phyloP scores from a whole-genome alignment of 2,329 filamentous ascomycete species.

The Trichoderma oligosporum region DNA sequence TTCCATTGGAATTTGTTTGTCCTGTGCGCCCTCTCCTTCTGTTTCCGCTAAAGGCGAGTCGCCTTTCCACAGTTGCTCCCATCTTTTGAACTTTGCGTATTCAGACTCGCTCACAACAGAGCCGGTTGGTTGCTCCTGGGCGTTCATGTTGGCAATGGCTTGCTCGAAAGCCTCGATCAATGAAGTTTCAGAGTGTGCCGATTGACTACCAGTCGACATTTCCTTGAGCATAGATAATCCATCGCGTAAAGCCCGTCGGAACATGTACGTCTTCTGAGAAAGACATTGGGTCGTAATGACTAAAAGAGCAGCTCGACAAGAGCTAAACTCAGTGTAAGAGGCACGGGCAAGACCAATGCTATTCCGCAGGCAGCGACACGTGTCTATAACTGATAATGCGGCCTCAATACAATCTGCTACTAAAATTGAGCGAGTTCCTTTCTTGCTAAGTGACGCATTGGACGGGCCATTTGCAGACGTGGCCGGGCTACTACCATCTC shows the following conservation, averaged over 20 bases:
- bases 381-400: constrained; percentile 47
- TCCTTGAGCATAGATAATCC: constrained; percentile 50
- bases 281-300: constrained; percentile 43
- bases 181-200: constrained; percentile 50
- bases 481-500: constrained; percentile 32
- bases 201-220: constrained; percentile 51
- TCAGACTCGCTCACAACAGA: constrained; percentile 42
- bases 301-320: constrained; percentile 51
- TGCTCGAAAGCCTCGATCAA: constrained; percentile 51
- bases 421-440: constrained; percentile 38
- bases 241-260: constrained; percentile 45
- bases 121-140: constrained; percentile 34
- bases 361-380: constrained; percentile 47
- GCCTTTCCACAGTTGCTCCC: constrained; percentile 49
- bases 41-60: constrained; percentile 30
- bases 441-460: constrained; percentile 27
- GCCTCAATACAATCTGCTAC: constrained; percentile 52
- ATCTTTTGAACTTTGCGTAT: constrained; percentile 49
- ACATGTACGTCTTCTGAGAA: constrained; percentile 36
- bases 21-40: constrained; percentile 23
- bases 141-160: constrained; percentile 44
- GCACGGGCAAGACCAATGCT: constrained; percentile 52
- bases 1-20: constrained; percentile 11
- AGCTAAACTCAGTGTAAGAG: constrained; percentile 54
- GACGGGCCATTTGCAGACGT: constrained; percentile 28